Conservation (phyloP, 345 rosid genomes). For the Gossypium bickii region DNA sequence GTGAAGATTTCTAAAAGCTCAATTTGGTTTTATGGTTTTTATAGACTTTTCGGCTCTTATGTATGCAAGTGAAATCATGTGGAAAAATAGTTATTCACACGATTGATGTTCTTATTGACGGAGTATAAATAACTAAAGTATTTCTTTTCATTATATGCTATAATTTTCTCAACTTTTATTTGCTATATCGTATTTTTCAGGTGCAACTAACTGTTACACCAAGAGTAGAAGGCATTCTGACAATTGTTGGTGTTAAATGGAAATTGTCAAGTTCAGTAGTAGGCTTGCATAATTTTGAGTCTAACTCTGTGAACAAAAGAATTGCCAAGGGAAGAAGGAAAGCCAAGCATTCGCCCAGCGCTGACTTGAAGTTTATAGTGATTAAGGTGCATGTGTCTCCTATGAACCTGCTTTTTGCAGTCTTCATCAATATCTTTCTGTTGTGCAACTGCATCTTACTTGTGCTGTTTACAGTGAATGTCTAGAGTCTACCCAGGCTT, state of each 20-base stretch:
- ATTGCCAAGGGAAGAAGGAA: conserved; percentile 48
- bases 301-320: conserved; percentile 46
- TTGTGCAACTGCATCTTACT: neutral
- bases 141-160: neutral
- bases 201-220: conserved; percentile 88
- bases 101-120: conserved; percentile 16
- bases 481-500: conserved; percentile 82
- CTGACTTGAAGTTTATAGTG: conserved; percentile 69
- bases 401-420: neutral
- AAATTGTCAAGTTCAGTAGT: conserved; percentile 72
- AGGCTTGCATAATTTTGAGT: conserved; percentile 63
- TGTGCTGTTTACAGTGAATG: conserved; percentile 2
- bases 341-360: conserved; percentile 40
- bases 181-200: conserved; percentile 34
- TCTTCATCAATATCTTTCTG: neutral
- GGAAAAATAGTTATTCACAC: neutral
- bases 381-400: conserved; percentile 53
- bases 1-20: conserved; percentile 3
- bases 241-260: conserved; percentile 89
- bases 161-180: conserved; percentile 7
- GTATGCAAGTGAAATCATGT: neutral
- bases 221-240: conserved; percentile 73
- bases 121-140: neutral
- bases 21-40: neutral
- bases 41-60: neutral